Percentiles rank a stretch among this genome's conserved stretches.
Conservation (phyloP, 805 yeast genomes). For the Sungouiozyma intestinalis region DNA sequence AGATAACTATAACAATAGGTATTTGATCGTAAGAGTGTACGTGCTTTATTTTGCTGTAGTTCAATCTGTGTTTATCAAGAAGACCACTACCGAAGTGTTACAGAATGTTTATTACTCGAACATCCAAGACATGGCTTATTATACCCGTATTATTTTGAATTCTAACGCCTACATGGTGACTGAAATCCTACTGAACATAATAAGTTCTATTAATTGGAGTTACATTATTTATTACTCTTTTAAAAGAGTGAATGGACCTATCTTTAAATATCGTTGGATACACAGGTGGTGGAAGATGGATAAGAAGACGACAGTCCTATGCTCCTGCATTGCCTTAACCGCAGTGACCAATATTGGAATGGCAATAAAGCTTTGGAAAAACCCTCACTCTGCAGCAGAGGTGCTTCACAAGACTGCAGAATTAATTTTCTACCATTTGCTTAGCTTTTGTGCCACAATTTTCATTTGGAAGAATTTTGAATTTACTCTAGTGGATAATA, state of each 20-base stretch:
- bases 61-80: slow-evolving; percentile 40
- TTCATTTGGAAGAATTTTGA: slow-evolving; percentile 21
- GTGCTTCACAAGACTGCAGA: background rate
- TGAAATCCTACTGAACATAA: slow-evolving; percentile 9
- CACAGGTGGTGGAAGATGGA: background rate
- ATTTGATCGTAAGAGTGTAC: slow-evolving; percentile 45
- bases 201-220: slow-evolving; percentile 21
- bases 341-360: background rate
- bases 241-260: background rate
- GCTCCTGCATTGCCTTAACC: background rate
- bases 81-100: slow-evolving; percentile 35
- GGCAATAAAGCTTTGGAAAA: background rate
- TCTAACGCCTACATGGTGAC: slow-evolving; percentile 10
- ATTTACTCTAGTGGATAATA: slow-evolving; percentile 15
- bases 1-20: slow-evolving; percentile 39
- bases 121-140: slow-evolving; percentile 40
- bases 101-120: slow-evolving; percentile 41
- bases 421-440: background rate
- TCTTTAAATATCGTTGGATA: background rate
- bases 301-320: background rate
- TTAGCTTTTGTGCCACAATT: background rate
- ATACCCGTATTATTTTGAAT: slow-evolving; percentile 18
- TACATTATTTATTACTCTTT: slow-evolving; percentile 18
- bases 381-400: too few species aligned
- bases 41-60: slow-evolving; percentile 47